Evolutionary conservation across 2,329 filamentous ascomycete species (phyloP), one percentile per base, ranked within the genome.

Genomic region (Ascochyta koolunga): DNA sequence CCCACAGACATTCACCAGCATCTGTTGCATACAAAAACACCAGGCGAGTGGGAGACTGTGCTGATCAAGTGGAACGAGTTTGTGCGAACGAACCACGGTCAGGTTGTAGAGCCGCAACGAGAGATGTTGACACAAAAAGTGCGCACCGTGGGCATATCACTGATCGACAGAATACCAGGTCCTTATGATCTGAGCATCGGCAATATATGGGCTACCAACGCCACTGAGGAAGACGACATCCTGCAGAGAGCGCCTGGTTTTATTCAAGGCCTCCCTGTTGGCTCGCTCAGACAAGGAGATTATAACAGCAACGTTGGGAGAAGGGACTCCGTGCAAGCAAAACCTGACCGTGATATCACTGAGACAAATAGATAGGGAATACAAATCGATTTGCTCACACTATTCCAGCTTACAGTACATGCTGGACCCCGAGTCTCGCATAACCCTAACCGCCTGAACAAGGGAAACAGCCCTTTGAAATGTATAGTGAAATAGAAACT

Each of bases 1-100:
- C 90, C 91, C 10, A 93, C 92, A n/a, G 95, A 99, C 73, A 82
- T 99, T 59, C 95, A 98, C 75, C 95, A 99, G 74, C 95, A 99
- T 75, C 83, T 95, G 43, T 77, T 99, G 4, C 96, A 91, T 64
- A 83, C 89, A 8, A 88, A 87, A 68, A 84, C 85, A 8, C 87
- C 90, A 0, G 92, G 92, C 0, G 83, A 93, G 67, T 99, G 95
- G 95, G 93, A 99, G 81, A 97, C 95, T 1, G 84, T 97, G n/a
- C 76, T 96, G 40, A 89, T 99, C 60, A 89, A 89, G 58, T 95
- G 93, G 83, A 89, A 88, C 65, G 91, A 96, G 61, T 98, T 99
- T 76, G 93, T 99, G 54, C 83, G 95, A 59, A 99, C 95, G 13
- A 98, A 97, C 71, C 86, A 96, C 69, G 95, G 95, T 6, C 86